Percentiles rank a stretch among this genome's conserved stretches.
Evolutionary conservation across 495 filamentous ascomycete species (phyloP).

Genomic region (Cudoniella acicularis): DNA sequence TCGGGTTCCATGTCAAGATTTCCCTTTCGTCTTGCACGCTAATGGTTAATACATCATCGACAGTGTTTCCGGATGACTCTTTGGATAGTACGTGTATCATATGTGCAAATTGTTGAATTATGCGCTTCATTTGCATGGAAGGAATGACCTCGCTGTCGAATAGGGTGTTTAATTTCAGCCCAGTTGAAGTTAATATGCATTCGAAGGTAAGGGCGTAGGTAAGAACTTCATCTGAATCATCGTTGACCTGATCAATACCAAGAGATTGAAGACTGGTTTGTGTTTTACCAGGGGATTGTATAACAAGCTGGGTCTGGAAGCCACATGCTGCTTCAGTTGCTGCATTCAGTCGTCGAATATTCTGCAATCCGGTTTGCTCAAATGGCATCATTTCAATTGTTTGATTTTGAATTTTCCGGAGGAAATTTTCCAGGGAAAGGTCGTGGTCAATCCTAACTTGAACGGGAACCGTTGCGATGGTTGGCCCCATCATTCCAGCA

Average conservation of each 20-base stretch:
- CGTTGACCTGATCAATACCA: neutral
- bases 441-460: conserved; percentile 23
- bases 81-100: neutral
- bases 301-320: conserved; percentile 11
- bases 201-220: neutral
- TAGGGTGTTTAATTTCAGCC: neutral
- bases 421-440: conserved; percentile 52
- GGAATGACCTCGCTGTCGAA: neutral
- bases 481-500: neutral
- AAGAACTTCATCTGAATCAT: neutral
- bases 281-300: neutral
- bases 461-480: conserved; percentile 2
- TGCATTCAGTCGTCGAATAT: conserved; percentile 58
- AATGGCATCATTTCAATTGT: conserved; percentile 51
- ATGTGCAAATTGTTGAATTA: neutral
- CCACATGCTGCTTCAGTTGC: conserved; percentile 65
- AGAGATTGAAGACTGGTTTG: neutral
- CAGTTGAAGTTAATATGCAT: neutral
- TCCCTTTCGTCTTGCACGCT: neutral
- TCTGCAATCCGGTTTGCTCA: conserved; percentile 66
- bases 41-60: neutral
- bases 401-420: conserved; percentile 51
- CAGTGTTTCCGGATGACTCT: neutral
- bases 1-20: neutral
- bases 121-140: neutral